phyloP scores from a whole-genome alignment of 176 grass and related monocot genomes.

The Avena insularis region DNA sequence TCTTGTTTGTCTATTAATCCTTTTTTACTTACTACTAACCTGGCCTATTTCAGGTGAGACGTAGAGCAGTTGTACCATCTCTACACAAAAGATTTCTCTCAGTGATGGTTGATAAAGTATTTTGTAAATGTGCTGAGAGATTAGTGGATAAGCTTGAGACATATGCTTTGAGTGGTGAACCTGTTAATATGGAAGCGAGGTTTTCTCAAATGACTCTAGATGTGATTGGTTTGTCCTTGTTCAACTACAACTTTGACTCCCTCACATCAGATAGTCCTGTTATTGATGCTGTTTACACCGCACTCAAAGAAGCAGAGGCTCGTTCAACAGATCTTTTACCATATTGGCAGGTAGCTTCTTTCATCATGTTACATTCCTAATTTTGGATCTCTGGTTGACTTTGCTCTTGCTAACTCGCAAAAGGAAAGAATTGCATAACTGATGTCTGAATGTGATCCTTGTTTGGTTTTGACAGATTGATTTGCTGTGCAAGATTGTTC shows the following conservation, averaged over 20 bases:
- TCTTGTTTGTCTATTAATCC: slow-evolving; percentile 6
- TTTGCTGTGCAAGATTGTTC: slow-evolving; percentile 90
- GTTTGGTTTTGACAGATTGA: slow-evolving; percentile 57
- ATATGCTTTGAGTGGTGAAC: slow-evolving; percentile 61
- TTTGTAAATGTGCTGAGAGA: slow-evolving; percentile 88
- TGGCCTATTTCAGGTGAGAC: slow-evolving; percentile 61
- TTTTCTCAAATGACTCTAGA: slow-evolving; percentile 97
- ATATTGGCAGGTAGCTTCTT: slow-evolving; percentile 81
- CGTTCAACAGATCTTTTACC: slow-evolving; percentile 94
- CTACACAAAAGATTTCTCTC: slow-evolving; percentile 91
- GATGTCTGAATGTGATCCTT: slow-evolving; percentile 33
- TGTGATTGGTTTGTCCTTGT: slow-evolving; percentile 93
- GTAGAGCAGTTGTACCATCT: slow-evolving; percentile 87
- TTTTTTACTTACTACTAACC: slow-evolving; percentile 37
- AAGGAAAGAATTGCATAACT: neutral
- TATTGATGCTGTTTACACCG: slow-evolving; percentile 94
- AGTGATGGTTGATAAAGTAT: slow-evolving; percentile 91
- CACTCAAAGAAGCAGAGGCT: slow-evolving; percentile 93
- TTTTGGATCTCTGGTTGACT: neutral
- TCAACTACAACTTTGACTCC: slow-evolving; percentile 99
- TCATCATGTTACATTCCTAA: slow-evolving; percentile 8
- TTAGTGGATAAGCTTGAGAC: slow-evolving; percentile 83
- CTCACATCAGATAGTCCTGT: slow-evolving; percentile 90
- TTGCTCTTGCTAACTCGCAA: neutral
- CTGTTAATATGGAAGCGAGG: slow-evolving; percentile 94